Percentiles rank a stretch among this genome's conserved stretches.
Evolutionary conservation across 1,284 basidiomycete species (phyloP).

Genomic region (Ustilago loliicola): DNA sequence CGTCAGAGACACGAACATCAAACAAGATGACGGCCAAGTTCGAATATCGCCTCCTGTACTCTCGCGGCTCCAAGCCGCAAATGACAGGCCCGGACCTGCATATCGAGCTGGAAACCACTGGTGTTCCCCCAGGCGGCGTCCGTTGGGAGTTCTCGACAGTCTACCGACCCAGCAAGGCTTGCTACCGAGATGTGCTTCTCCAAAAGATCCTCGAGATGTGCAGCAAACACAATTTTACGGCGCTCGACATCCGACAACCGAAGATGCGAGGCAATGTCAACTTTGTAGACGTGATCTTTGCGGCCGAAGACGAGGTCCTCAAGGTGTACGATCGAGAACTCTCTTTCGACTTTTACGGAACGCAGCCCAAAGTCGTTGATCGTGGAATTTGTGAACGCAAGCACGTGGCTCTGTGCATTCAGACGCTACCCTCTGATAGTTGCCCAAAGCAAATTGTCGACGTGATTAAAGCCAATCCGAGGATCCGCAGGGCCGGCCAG

Average conservation of each 20-base stretch:
- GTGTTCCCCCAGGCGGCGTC: constrained; percentile 30
- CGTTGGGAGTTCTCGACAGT: constrained; percentile 33
- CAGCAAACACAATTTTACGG: constrained; percentile 24
- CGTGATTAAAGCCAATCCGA: neutral
- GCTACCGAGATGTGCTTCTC: constrained; percentile 33
- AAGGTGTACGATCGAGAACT: constrained; percentile 30
- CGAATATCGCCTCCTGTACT: constrained; percentile 27
- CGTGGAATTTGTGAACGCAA: constrained; percentile 22
- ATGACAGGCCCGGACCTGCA: constrained; percentile 23
- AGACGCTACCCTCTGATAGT: constrained; percentile 25
- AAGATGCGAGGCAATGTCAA: constrained; percentile 1
- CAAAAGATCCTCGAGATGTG: constrained; percentile 43
- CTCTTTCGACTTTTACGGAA: constrained; percentile 43
- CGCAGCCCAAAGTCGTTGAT: constrained; percentile 22
- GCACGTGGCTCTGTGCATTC: constrained; percentile 32
- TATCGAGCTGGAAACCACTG: constrained; percentile 23
- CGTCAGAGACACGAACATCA: neutral
- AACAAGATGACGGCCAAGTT: constrained; percentile 1
- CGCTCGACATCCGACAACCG: constrained; percentile 29
- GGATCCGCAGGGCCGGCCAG: constrained; percentile 18
- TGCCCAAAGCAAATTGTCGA: constrained; percentile 1
- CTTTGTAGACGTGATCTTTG: constrained; percentile 41
- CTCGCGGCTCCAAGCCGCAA: constrained; percentile 9
- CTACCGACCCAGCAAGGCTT: constrained; percentile 25
- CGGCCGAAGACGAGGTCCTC: constrained; percentile 21